phyloP scores from a whole-genome alignment of 2,329 filamentous ascomycete species.

The Aspergillus arachidicola region DNA sequence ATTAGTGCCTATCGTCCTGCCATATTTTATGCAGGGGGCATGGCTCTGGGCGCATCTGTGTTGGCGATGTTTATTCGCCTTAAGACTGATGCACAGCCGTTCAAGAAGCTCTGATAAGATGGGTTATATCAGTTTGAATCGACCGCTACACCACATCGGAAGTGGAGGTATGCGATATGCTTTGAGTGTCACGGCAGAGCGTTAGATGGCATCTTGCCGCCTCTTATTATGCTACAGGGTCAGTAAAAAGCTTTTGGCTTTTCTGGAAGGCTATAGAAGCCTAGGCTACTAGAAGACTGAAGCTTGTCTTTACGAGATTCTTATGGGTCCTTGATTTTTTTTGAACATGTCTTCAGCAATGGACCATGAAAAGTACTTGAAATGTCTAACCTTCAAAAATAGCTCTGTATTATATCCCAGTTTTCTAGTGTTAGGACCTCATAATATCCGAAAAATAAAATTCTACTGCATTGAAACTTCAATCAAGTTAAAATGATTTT shows the following conservation, averaged over 20 bases:
- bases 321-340: background rate
- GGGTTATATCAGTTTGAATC: background rate
- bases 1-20: constrained; percentile 60
- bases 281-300: background rate
- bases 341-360: too few species aligned
- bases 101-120: constrained; percentile 38
- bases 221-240: background rate
- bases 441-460: background rate
- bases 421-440: background rate
- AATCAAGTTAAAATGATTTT: background rate
- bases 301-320: background rate
- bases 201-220: background rate
- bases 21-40: constrained; percentile 63
- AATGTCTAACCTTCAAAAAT: fast-evolving
- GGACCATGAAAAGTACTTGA: background rate
- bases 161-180: background rate
- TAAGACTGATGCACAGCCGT: constrained; percentile 42
- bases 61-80: constrained; percentile 50
- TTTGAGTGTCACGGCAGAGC: background rate
- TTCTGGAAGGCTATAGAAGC: background rate
- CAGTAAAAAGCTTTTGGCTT: background rate
- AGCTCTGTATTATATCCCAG: background rate
- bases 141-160: background rate
- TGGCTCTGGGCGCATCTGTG: constrained; percentile 51
- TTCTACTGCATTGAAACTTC: background rate